These are phyloP conservation scores for Chloranthus sessilifolius DNA, from an alignment of 164 flowering plant genomes.

Conservation along the genomic window DNA sequence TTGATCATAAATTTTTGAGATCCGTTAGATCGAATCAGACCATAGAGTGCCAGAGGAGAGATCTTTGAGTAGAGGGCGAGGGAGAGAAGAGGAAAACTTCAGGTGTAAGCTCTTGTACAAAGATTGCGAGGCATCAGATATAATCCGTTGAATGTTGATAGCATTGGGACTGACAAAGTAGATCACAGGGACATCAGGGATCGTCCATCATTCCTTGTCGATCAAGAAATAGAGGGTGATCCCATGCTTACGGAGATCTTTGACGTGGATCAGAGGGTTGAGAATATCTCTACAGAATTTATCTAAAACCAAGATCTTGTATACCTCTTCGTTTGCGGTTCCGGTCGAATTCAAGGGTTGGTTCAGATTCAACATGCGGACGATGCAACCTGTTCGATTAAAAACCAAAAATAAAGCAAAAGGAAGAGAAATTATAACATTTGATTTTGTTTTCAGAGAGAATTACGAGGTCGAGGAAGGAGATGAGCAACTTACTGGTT, in stretches of 20 bases:
- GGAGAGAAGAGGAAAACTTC: constrained; percentile 86
- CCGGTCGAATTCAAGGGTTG: constrained; percentile 52
- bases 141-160: constrained; percentile 53
- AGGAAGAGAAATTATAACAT: too few species aligned
- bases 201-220: constrained; percentile 88
- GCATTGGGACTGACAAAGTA: constrained; percentile 70
- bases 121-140: constrained; percentile 52
- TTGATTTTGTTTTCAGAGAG: too few species aligned
- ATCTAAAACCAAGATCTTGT: constrained; percentile 89
- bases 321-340: constrained; percentile 66
- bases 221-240: constrained; percentile 84
- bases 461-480: too few species aligned
- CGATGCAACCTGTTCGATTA: constrained; percentile 80
- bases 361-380: constrained; percentile 88
- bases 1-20: constrained; percentile 89
- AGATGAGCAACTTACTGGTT: too few species aligned
- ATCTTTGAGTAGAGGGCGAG: constrained; percentile 76
- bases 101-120: constrained; percentile 77
- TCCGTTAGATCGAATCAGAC: constrained; percentile 51
- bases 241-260: constrained; percentile 91
- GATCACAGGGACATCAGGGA: constrained; percentile 88
- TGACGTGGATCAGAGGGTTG: constrained; percentile 87
- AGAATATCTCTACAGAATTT: constrained; percentile 69
- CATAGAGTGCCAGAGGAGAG: constrained; percentile 63
- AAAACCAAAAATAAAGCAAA: too few species aligned